phyloP scores from a whole-genome alignment of 1,284 basidiomycete species.

The Cryptococcus neoformans region DNA sequence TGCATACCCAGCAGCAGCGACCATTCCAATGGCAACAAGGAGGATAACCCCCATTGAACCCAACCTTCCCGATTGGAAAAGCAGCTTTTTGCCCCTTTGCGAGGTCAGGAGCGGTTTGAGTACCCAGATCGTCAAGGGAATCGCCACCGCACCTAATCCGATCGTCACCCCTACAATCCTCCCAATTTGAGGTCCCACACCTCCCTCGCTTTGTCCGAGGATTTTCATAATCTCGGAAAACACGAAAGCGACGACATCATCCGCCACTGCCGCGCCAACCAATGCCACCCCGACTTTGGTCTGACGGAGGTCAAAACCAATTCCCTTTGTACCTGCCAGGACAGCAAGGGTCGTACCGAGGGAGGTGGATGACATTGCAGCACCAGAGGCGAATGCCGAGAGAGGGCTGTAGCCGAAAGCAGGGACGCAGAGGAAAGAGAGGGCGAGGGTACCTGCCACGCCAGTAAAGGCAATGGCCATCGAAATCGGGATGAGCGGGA shows the following conservation, averaged over 20 bases:
- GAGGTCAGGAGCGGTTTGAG: background rate
- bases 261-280: constrained; percentile 56
- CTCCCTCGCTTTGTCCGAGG: constrained; percentile 31
- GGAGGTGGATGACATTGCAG: constrained; percentile 57
- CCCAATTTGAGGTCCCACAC: constrained; percentile 7
- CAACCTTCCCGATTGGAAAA: background rate
- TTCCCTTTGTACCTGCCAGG: constrained; percentile 33
- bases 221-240: constrained; percentile 53
- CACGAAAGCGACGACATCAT: constrained; percentile 58
- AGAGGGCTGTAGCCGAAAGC: constrained; percentile 43
- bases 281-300: constrained; percentile 56
- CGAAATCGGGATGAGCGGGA: constrained; percentile 52
- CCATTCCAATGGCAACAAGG: constrained; percentile 29
- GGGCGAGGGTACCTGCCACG: constrained; percentile 52
- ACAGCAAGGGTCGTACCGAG: constrained; percentile 58
- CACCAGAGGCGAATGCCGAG: constrained; percentile 56
- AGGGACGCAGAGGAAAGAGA: constrained; percentile 52
- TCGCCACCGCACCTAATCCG: constrained; percentile 18
- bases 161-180: constrained; percentile 25
- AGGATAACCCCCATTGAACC: background rate
- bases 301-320: constrained; percentile 46
- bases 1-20: constrained; percentile 37
- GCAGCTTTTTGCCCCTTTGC: background rate
- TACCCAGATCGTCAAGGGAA: constrained; percentile 9
- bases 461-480: constrained; percentile 53